These are phyloP conservation scores for Voacanga thouarsii DNA, from an alignment of 257 asterid genomes.

Conservation along the genomic window DNA sequence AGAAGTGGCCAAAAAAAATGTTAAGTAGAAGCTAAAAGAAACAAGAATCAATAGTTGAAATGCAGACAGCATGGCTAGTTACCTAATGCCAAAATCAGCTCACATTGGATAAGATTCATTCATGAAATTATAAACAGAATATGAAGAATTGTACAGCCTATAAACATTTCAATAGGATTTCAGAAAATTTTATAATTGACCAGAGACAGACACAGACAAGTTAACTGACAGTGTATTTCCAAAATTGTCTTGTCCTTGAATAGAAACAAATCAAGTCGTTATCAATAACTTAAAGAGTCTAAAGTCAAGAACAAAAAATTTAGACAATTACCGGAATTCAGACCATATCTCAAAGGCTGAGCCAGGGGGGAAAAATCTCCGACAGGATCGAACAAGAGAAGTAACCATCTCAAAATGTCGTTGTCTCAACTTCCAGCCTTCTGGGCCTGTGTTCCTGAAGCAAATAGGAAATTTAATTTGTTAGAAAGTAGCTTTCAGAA, in stretches of 20 bases:
- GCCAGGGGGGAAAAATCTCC: conserved; percentile 87
- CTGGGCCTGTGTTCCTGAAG: conserved; percentile 92
- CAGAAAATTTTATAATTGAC: neutral
- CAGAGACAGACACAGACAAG: neutral
- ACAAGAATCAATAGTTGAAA: neutral
- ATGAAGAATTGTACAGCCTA: neutral
- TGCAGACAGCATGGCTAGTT: neutral
- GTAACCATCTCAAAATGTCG: conserved; percentile 83
- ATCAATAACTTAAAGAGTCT: conserved; percentile 1
- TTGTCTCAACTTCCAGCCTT: conserved; percentile 96
- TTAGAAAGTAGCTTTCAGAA: conserved; percentile 16
- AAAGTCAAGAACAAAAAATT: neutral
- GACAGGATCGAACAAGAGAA: conserved; percentile 85
- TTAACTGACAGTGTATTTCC: neutral
- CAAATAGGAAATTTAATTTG: conserved; percentile 21
- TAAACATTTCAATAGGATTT: neutral
- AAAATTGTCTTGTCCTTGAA: neutral
- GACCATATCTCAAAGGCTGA: conserved; percentile 94
- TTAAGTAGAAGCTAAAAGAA: neutral
- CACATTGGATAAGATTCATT: neutral
- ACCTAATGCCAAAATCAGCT: neutral
- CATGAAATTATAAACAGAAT: neutral
- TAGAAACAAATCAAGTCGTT: neutral
- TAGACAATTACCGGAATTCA: conserved; percentile 67
- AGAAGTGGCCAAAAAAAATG: neutral